Conservation (phyloP, 2,329 filamentous ascomycete species). For the Lasiodiplodia sp. region DNA sequence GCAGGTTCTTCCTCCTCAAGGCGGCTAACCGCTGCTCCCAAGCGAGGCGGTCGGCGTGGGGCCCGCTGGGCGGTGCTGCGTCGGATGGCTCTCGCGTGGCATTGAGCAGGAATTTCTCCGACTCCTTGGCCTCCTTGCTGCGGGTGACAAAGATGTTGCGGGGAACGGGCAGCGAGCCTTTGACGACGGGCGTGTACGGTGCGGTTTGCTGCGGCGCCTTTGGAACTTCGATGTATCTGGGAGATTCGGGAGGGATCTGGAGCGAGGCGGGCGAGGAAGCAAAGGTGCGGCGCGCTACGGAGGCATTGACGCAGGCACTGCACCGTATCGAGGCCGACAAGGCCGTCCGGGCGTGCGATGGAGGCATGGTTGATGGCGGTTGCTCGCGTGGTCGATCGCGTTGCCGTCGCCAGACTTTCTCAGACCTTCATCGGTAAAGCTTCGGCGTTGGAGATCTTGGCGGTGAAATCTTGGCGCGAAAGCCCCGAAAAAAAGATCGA, state of each 20-base stretch:
- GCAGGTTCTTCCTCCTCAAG: conserved; percentile 73
- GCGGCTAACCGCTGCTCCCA: conserved; percentile 80
- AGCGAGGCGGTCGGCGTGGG: conserved; percentile 58
- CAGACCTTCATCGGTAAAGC: conserved; percentile 20
- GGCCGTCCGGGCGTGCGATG: conserved; percentile 9
- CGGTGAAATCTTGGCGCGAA: conserved; percentile 23
- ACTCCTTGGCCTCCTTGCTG: conserved; percentile 60
- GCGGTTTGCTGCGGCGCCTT: conserved; percentile 74
- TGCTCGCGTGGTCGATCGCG: conserved; percentile 4
- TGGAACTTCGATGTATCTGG: conserved; percentile 84
- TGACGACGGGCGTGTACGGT: conserved; percentile 60
- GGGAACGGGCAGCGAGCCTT: conserved; percentile 84
- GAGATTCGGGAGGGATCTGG: conserved; percentile 72
- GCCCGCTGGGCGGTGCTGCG: conserved; percentile 42
- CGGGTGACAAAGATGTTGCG: conserved; percentile 73
- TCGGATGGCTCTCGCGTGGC: conserved; percentile 64
- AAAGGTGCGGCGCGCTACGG: conserved; percentile 45
- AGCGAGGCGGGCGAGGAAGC: conserved; percentile 36
- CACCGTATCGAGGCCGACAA: conserved; percentile 20
- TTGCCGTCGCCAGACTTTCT: conserved; percentile 24
- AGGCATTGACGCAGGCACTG: conserved; percentile 21
- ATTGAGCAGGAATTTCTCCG: conserved; percentile 65
- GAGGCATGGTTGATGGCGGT: conserved; percentile 24
- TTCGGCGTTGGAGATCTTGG: conserved; percentile 19
- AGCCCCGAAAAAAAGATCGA: conserved; percentile 30